A percentile compares a stretch with the other conserved stretches of the same genome.
Evolutionary conservation across 2,329 filamentous ascomycete genomes (phyloP).

Genomic region (Furcasterigmium sp.): DNA sequence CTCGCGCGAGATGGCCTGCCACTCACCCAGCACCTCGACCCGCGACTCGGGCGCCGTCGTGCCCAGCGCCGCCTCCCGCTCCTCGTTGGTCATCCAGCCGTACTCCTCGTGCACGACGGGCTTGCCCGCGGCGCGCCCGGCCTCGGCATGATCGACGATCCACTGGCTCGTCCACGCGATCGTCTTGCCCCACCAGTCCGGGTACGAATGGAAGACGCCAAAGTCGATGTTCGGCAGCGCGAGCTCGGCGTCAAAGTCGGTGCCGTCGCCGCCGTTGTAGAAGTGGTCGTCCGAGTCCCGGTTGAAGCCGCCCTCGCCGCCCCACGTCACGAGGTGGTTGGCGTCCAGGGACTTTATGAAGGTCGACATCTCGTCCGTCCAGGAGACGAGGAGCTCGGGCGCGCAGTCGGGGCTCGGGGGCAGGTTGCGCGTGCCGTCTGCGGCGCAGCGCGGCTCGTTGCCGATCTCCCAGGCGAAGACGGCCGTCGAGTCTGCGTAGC

Average conservation of each 20-base stretch:
- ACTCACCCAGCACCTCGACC: slow-evolving; percentile 37
- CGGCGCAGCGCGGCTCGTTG: slow-evolving; percentile 53
- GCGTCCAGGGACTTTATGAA: slow-evolving; percentile 47
- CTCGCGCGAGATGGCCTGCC: slow-evolving; percentile 42
- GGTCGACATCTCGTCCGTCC: slow-evolving; percentile 49
- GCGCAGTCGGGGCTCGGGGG: slow-evolving; percentile 32
- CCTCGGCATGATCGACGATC: slow-evolving; percentile 46
- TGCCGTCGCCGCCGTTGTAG: slow-evolving; percentile 43
- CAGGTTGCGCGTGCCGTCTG: slow-evolving; percentile 38
- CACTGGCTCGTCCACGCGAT: slow-evolving; percentile 46
- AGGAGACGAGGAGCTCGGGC: slow-evolving; percentile 35
- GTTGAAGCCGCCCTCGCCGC: slow-evolving; percentile 55
- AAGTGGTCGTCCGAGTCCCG: slow-evolving; percentile 32
- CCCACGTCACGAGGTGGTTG: slow-evolving; percentile 49
- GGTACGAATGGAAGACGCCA: slow-evolving; percentile 50
- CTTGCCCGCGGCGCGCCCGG: slow-evolving; percentile 36
- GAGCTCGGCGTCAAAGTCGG: slow-evolving; percentile 48
- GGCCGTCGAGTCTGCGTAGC: slow-evolving; percentile 53
- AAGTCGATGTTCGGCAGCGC: slow-evolving; percentile 45
- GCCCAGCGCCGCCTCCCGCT: slow-evolving; percentile 36
- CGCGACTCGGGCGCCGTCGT: slow-evolving; percentile 35
- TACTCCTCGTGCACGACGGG: slow-evolving; percentile 53
- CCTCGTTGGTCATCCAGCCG: slow-evolving; percentile 46
- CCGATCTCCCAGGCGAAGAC: slow-evolving; percentile 65
- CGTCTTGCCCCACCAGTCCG: slow-evolving; percentile 50